Conservation (phyloP, 148 eudicot genomes). For the Rhododendron ovatum region DNA sequence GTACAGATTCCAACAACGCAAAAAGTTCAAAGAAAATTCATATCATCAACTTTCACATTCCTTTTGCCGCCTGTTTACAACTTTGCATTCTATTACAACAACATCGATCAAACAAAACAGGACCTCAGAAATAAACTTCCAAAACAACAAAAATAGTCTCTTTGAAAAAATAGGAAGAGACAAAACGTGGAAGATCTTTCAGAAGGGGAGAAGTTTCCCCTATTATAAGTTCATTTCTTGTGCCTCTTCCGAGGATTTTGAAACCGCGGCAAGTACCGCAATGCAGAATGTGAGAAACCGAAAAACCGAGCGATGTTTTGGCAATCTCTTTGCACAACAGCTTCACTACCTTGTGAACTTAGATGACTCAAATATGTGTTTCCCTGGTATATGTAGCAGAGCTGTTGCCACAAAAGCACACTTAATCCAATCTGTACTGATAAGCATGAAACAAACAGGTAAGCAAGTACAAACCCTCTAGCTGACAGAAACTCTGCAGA, state of each 20-base stretch:
- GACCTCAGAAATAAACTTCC: background rate
- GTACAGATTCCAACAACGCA: background rate
- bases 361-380: conserved; percentile 74
- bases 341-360: conserved; percentile 46
- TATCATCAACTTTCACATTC: background rate
- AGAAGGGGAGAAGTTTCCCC: background rate
- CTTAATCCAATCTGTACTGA: conserved; percentile 70
- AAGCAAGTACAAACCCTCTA: conserved; percentile 71
- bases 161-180: conserved; percentile 1
- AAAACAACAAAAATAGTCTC: background rate
- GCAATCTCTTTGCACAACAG: conserved; percentile 50
- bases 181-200: background rate
- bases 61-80: conserved; percentile 2
- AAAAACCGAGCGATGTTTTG: conserved; percentile 69
- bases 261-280: conserved; percentile 43
- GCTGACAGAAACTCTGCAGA: conserved; percentile 54
- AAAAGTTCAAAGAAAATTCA: background rate
- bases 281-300: conserved; percentile 45
- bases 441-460: conserved; percentile 74
- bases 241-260: conserved; percentile 59
- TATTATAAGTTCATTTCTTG: conserved; percentile 27
- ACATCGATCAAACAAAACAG: background rate
- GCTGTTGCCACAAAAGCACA: conserved; percentile 94
- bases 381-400: conserved; percentile 73
- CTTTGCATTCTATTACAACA: background rate